Conservation (phyloP, 1,284 basidiomycete species). For the Pascua sp. region DNA sequence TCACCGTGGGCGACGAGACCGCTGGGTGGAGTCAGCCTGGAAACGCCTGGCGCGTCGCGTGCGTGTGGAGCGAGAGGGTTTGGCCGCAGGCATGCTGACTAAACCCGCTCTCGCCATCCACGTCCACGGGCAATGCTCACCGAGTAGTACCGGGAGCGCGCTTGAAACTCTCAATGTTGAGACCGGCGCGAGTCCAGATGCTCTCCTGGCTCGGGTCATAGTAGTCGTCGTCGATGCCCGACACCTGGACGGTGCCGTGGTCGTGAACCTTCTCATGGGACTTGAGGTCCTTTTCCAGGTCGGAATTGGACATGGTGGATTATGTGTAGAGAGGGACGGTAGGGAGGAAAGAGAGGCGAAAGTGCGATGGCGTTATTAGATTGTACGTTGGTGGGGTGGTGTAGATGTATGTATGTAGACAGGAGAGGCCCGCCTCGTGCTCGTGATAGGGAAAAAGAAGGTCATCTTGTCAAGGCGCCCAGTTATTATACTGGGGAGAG, state of each 20-base stretch:
- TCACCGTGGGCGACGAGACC: constrained; percentile 39
- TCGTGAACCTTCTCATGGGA: constrained; percentile 9
- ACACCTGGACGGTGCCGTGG: background rate
- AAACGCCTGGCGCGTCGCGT: background rate
- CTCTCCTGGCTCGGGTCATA: constrained; percentile 51
- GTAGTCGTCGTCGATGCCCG: constrained; percentile 13
- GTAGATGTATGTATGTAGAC: too few relatives aligned
- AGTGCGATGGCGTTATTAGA: too few relatives aligned
- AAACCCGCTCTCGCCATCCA: background rate
- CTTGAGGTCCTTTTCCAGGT: constrained; percentile 7
- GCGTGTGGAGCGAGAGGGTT: too few relatives aligned
- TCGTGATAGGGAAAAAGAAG: background rate
- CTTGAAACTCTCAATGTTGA: constrained; percentile 50
- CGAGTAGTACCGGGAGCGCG: constrained; percentile 48
- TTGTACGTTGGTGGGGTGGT: too few relatives aligned
- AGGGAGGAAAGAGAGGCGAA: background rate
- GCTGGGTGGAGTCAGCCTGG: background rate
- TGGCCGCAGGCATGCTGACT: too few relatives aligned
- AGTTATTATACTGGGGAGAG: too few relatives aligned
- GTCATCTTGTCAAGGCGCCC: too few relatives aligned
- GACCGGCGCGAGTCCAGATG: constrained; percentile 45
- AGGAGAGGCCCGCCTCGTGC: too few relatives aligned
- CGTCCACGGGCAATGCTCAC: constrained; percentile 14
- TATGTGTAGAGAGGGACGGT: background rate
- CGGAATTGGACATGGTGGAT: constrained; percentile 9